Conservation (phyloP, 139 green algal species). For the Chlorella sorokiniana region DNA sequence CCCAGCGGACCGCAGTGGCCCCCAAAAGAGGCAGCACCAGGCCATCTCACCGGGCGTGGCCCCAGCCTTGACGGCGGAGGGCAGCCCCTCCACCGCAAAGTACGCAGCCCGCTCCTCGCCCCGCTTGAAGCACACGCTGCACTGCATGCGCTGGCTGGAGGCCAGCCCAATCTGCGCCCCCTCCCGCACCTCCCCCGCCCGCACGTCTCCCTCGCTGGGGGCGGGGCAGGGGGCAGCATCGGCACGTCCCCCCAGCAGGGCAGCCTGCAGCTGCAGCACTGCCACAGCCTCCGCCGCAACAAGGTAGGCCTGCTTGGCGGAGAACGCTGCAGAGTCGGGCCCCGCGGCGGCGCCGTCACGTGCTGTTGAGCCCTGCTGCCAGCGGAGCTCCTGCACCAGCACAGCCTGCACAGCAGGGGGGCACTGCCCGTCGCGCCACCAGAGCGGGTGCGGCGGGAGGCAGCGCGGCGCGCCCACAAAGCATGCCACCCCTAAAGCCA, state of each 20-base stretch:
- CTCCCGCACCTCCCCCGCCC: slow-evolving; percentile 42
- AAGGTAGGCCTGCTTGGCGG: slow-evolving; percentile 60
- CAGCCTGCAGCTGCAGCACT: slow-evolving; percentile 62
- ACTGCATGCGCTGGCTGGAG: slow-evolving; percentile 49
- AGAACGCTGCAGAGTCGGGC: slow-evolving; percentile 42
- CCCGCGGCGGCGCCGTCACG: neutral
- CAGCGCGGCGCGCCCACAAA: no score
- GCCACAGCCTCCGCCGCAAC: slow-evolving; percentile 66
- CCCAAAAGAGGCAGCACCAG: neutral
- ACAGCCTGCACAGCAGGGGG: slow-evolving; percentile 33
- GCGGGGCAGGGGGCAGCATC: neutral
- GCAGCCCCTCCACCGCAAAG: slow-evolving; percentile 61
- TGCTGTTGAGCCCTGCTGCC: slow-evolving; percentile 27
- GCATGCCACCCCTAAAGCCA: no score
- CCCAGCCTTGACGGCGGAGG: slow-evolving; percentile 28
- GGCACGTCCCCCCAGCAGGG: slow-evolving; percentile 39
- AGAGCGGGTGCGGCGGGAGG: no score
- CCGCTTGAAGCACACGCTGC: slow-evolving; percentile 75
- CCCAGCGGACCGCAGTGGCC: neutral
- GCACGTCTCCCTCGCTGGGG: slow-evolving; percentile 43
- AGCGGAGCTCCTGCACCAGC: slow-evolving; percentile 42
- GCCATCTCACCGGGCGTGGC: neutral
- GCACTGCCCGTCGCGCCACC: no score
- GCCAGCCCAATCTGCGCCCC: slow-evolving; percentile 19
- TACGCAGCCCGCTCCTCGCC: slow-evolving; percentile 75